A percentile compares a stretch with the other conserved stretches of the same genome.
These are phyloP conservation scores for Phialophora chinensis DNA, from an alignment of 2,329 filamentous ascomycete species.

Conservation along the genomic window DNA sequence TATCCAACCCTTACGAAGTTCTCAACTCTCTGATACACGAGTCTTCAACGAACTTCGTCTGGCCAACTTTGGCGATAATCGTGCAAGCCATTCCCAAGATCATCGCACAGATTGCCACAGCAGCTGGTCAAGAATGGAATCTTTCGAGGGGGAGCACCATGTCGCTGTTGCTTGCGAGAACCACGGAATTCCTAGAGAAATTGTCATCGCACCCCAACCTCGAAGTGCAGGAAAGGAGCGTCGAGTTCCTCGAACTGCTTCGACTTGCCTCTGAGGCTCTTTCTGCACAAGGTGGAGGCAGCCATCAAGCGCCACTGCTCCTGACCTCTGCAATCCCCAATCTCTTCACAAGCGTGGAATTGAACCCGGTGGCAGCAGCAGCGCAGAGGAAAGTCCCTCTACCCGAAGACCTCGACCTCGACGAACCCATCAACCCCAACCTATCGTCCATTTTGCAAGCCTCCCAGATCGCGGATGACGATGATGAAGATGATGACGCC, in stretches of 20 bases:
- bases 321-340: conserved; percentile 89
- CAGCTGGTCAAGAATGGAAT: conserved; percentile 72
- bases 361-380: conserved; percentile 84
- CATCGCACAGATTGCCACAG: conserved; percentile 73
- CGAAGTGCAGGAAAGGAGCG: conserved; percentile 92
- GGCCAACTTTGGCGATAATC: conserved; percentile 75
- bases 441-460: conserved; percentile 68
- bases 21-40: conserved; percentile 76
- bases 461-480: conserved; percentile 49
- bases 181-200: conserved; percentile 81
- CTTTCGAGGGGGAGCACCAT: conserved; percentile 74
- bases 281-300: conserved; percentile 41
- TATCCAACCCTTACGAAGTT: conserved; percentile 72
- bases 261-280: conserved; percentile 82
- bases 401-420: conserved; percentile 76
- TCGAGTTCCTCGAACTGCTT: conserved; percentile 89
- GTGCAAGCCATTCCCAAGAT: conserved; percentile 87
- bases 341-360: conserved; percentile 81
- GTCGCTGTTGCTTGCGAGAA: conserved; percentile 77
- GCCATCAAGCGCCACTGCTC: conserved; percentile 73
- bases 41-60: conserved; percentile 62
- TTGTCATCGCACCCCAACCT: conserved; percentile 81
- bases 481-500: conserved; percentile 55
- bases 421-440: conserved; percentile 79
- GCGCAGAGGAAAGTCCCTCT: conserved; percentile 87